Conservation (phyloP, 2,329 filamentous ascomycete species). For the Dothistroma pini region DNA sequence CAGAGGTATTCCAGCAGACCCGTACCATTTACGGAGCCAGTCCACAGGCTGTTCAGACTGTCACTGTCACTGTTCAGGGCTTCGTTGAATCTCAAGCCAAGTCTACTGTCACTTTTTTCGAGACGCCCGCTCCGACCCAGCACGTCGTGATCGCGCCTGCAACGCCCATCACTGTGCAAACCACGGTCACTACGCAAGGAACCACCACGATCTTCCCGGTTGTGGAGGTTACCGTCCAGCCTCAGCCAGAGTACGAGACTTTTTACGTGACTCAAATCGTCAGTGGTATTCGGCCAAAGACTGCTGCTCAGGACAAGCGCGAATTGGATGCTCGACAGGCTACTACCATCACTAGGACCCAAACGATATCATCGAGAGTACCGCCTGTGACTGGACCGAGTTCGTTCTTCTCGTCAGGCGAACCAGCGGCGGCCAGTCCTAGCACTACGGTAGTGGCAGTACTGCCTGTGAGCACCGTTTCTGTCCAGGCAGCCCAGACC, state of each 20-base stretch:
- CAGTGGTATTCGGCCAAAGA: neutral
- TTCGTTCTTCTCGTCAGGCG: neutral
- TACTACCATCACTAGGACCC: neutral
- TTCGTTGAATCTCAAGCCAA: neutral
- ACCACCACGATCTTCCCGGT: neutral
- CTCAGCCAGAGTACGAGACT: conserved; percentile 1
- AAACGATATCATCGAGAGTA: neutral
- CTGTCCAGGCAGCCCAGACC: neutral
- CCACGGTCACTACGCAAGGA: neutral
- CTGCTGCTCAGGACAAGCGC: neutral
- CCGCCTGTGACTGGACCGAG: neutral
- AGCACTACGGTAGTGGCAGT: neutral
- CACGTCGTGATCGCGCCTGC: neutral
- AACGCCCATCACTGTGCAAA: neutral
- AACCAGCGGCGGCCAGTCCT: neutral
- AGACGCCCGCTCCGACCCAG: neutral
- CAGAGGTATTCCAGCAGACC: neutral
- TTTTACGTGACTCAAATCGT: conserved; percentile 1
- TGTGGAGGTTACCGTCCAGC: conserved; percentile 4
- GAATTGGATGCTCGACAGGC: neutral
- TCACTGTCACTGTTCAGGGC: neutral
- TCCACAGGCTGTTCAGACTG: neutral
- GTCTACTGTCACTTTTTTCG: neutral
- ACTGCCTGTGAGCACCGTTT: neutral
- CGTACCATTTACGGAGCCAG: conserved; percentile 3